Base-by-base conservation (phyloP, 2,329 filamentous ascomycete species). In the Peltaster fructicola region DNA sequence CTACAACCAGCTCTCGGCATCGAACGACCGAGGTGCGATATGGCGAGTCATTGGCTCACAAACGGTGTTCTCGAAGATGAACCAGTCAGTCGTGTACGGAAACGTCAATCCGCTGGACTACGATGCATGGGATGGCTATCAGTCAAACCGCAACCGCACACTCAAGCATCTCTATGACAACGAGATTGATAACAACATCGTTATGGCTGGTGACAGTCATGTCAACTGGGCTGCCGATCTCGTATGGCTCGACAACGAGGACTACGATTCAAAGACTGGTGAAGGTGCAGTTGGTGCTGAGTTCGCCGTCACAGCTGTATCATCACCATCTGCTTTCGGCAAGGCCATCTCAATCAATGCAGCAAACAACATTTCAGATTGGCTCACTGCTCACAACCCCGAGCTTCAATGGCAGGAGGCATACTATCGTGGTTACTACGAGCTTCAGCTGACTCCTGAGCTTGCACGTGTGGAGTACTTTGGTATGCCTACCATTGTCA, bases 11-110 rank as follows among this genome's bases (percentile, higher is more conserved):
- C 37, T 52, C 2, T 34, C 36, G 12, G 26, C 34, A 3, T 50
- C 69, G 1, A 56, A 63, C n/a, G 39, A 64, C 9, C 63, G 74
- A n/a, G 69, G 68, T 13, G 69, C 74, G 1, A 60, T 63, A 1
- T 82, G 76, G 76, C 59, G 75, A 19, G 45, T 82, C 10, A 61
- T 82, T 20, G 75, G 75, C 7, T 74, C 70, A 14, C 75, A 80
- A 44, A 67, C 74, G 20, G 52, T 79, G 23, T 78, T 80, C 49
- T 68, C 65, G 6, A 58, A 59, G 5, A 47, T 72, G 13, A 63
- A 65, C 37, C 49, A 57, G 31, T 57, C 53, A 2, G 40, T 54
- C 2, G 47, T 50, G 0, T 55, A 50, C 20, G 57, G 58, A 7
- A 49, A 56, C 22, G 44, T 48, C 3, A 48, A 56, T 26, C 54